These are phyloP conservation scores for Trifolium pratense DNA, from an alignment of 306 rosid species.

Conservation along the genomic window DNA sequence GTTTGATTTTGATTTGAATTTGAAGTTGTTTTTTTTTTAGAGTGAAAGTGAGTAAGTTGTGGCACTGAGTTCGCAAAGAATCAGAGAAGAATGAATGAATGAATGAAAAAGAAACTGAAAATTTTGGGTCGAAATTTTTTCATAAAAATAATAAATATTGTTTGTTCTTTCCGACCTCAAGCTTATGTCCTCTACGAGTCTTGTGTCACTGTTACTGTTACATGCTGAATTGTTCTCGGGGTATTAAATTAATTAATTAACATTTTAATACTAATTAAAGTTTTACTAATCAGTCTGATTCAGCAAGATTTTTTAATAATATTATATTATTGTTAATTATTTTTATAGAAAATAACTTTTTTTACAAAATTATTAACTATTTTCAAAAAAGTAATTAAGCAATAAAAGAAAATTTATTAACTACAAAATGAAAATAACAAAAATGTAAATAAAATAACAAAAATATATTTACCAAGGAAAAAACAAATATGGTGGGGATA, in stretches of 20 bases:
- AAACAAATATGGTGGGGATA: too few species aligned
- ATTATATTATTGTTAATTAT: background rate
- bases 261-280: background rate
- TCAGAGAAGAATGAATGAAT: constrained; percentile 44
- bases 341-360: background rate
- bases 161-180: constrained; percentile 27
- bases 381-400: too few species aligned
- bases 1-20: background rate
- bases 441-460: too few species aligned
- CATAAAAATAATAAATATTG: constrained; percentile 25
- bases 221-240: constrained; percentile 51
- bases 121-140: too few species aligned
- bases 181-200: constrained; percentile 43
- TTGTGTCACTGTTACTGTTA: constrained; percentile 49
- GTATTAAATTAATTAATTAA: constrained; percentile 32
- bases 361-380: background rate
- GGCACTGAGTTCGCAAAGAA: constrained; percentile 46
- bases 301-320: background rate
- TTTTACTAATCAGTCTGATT: constrained; percentile 24
- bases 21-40: too few species aligned
- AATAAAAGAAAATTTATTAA: too few species aligned
- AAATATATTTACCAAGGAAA: too few species aligned
- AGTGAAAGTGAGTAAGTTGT: constrained; percentile 5
- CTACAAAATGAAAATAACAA: too few species aligned
- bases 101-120: constrained; percentile 42